Evolutionary conservation across 192 early-diverging fungal genomes (phyloP), one percentile per base, ranked within the genome.

Genomic region (Lobulomyces angularis): DNA sequence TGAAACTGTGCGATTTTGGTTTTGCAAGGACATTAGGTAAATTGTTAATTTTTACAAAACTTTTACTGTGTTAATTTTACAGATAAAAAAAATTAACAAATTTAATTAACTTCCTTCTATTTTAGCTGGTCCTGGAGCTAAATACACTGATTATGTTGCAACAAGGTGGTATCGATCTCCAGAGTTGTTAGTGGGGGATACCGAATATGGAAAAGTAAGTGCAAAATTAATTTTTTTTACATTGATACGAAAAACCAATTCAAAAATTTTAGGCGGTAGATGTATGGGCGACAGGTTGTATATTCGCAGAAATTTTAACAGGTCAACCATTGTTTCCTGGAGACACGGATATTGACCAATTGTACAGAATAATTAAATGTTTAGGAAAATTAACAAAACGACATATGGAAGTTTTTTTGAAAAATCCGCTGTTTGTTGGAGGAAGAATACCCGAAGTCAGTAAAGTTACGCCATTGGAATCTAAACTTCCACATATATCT

Each of bases 1-100:
- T 77, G 6, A 77, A 77, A 35, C 61, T 77, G 24, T 77, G 74
- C 43, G 74, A 77, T 46, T 77, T 77, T 47, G 74, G 74, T 8
- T 77, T 77, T 55, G 74, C 74, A 37, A 38, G 74, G 41, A 77
- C 74, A 3, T 41, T 75, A 8, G 69, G 69, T 61, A 31, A 37
- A 37, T 31, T 7, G 2, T 53, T 56, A 27, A 46, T n/a, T n/a
- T n/a, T n/a, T n/a, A n/a, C 35, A 14, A 44, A 46, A 14, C 8
- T 20, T 53, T 56, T 41, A 17, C n/a, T n/a, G n/a, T n/a, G n/a
- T n/a, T n/a, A n/a, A n/a, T n/a, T n/a, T n/a, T n/a, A n/a, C n/a
- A n/a, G n/a, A n/a, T n/a, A n/a, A n/a, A n/a, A n/a, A n/a, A n/a
- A n/a, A n/a, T n/a, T n/a, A n/a, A n/a, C n/a, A n/a, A n/a, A n/a